These are phyloP conservation scores for Verticillium isaacii DNA, from an alignment of 2,329 filamentous ascomycete genomes.

Conservation along the genomic window DNA sequence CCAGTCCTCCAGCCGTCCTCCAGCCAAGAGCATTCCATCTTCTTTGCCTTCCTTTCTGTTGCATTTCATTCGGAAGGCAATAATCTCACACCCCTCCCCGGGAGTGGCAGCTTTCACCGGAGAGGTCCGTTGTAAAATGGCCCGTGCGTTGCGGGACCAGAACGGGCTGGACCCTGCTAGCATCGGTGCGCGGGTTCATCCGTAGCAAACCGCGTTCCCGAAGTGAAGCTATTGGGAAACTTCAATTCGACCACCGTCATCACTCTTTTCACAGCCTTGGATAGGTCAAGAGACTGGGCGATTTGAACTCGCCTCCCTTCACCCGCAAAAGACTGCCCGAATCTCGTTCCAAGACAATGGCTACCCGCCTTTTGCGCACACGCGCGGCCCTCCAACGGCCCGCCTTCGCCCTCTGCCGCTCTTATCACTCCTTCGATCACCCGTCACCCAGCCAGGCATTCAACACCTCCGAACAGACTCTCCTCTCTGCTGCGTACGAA, in stretches of 20 bases:
- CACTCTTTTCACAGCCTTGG: background rate
- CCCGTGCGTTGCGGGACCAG: background rate
- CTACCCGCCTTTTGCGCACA: background rate
- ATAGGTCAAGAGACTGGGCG: background rate
- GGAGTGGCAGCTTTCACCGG: no score
- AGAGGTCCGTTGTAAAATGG: background rate
- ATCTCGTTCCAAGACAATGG: background rate
- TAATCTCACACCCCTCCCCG: no score
- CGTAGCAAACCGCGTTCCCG: background rate
- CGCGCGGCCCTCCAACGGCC: background rate
- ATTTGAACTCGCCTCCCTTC: no score
- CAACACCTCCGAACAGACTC: conserved; percentile 63
- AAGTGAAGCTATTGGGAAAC: background rate
- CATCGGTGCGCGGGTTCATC: background rate
- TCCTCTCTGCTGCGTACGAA: conserved; percentile 74
- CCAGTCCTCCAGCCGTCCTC: no score
- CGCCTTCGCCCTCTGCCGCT: conserved; percentile 16
- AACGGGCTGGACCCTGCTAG: background rate
- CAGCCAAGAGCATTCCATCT: no score
- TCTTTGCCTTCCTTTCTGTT: no score
- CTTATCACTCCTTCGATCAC: conserved; percentile 74
- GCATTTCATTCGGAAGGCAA: no score
- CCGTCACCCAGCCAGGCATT: conserved; percentile 56
- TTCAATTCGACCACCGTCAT: background rate
- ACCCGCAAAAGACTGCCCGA: background rate